Evolutionary conservation across 164 flowering plant species (phyloP), one percentile per base, ranked within the genome.

Genomic region (Vitis amurensis): DNA sequence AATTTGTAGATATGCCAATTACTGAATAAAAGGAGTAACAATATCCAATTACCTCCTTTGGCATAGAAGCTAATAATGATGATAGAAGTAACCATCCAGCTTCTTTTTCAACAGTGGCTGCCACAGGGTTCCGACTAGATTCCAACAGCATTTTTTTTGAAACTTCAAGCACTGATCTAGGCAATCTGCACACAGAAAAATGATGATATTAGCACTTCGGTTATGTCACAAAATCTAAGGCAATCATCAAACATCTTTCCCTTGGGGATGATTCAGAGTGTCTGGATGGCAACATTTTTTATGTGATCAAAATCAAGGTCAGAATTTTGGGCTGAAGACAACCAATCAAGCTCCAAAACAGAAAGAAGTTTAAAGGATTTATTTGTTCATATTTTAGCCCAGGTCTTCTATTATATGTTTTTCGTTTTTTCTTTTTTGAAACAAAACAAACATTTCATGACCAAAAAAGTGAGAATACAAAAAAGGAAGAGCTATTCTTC

Each of bases 11-110:
- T 23, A 31, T 4, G 73, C 29, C 7, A 61, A 67, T 6, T 55
- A 47, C 37, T 16, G 23, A 67, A 56, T 61, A 48, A 29, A 72
- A 17, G 66, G 12, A 53, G 16, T 59, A 30, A 49, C 58, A 9
- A 67, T 30, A 14, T 3, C 17, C n/a, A 31, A 19, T 8, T 79
- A 88, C 99, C 99, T 96, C 92, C 80, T 87, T 91, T 47, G 97
- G 91, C 88, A 93, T 85, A 29, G 97, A 91, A 73, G 89, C 78
- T 57, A 96, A 72, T 19, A 90, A 76, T 66, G 99, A 90, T 53
- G 97, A 88, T 56, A 96, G 72, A 67, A 96, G 97, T 56, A 81
- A 75, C 99, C 99, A 96, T 53, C 97, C 98, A 74, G 95, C 92
- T 85, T 93, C 92, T 67, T 89, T 84, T 77, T 88, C 95, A 66